phyloP scores from a whole-genome alignment of 495 filamentous ascomycete genomes.

The Darksidea phi region DNA sequence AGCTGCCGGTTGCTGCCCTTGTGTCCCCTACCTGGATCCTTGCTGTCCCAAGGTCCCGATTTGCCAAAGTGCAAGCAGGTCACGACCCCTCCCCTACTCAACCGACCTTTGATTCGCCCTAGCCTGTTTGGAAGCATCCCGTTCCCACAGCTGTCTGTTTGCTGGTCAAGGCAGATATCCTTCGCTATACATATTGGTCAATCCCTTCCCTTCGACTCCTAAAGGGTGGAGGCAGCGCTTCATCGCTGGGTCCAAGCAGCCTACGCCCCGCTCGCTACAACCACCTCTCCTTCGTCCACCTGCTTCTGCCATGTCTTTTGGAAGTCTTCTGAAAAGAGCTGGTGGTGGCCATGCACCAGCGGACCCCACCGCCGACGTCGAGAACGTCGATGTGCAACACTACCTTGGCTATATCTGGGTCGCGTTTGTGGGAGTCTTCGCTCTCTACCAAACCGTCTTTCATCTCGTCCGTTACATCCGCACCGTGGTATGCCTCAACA shows the following conservation, averaged over 20 bases:
- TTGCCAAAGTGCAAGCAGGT: constrained; percentile 29
- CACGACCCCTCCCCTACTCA: constrained; percentile 17
- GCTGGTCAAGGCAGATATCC: constrained; percentile 36
- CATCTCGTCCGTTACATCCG: constrained; percentile 38
- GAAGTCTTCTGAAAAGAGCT: background rate
- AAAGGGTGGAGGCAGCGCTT: constrained; percentile 21
- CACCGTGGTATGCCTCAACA: constrained; percentile 39
- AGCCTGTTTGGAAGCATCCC: constrained; percentile 10
- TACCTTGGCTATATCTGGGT: constrained; percentile 37
- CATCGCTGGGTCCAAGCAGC: constrained; percentile 12
- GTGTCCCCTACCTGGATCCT: constrained; percentile 19
- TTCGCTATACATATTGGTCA: constrained; percentile 33
- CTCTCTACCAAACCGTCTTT: constrained; percentile 35
- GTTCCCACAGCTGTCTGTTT: constrained; percentile 34
- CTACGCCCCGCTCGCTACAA: constrained; percentile 20
- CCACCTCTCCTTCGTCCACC: constrained; percentile 15
- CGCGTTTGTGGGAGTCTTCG: constrained; percentile 26
- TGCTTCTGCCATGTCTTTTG: background rate
- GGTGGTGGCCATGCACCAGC: constrained; percentile 3
- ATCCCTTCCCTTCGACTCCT: constrained; percentile 25
- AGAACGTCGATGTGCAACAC: constrained; percentile 31
- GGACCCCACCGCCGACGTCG: constrained; percentile 27
- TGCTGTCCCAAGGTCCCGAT: constrained; percentile 20
- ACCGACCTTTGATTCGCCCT: constrained; percentile 11
- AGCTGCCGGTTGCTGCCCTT: constrained; percentile 8